phyloP scores from a whole-genome alignment of 495 filamentous ascomycete genomes.

The Poronia punctata region DNA sequence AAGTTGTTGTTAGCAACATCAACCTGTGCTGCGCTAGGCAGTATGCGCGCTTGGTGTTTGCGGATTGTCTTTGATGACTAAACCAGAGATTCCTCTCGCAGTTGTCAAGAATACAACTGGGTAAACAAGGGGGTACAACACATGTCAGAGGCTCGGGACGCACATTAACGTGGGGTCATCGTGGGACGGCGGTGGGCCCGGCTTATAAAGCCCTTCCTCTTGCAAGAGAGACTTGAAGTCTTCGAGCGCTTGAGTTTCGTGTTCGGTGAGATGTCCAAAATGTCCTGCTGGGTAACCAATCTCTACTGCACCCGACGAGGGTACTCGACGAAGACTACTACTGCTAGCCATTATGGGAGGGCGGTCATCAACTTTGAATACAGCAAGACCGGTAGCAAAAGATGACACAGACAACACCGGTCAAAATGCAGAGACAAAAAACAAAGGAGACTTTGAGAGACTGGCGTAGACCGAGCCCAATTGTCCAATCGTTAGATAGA shows the following conservation, averaged over 20 bases:
- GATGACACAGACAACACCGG: no score
- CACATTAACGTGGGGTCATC: conserved; percentile 80
- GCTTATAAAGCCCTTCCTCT: conserved; percentile 59
- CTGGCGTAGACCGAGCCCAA: no score
- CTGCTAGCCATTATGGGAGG: conserved; percentile 2
- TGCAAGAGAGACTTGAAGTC: conserved; percentile 62
- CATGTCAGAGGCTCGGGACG: conserved; percentile 20
- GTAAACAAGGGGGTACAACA: conserved; percentile 1
- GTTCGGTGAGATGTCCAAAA: conserved; percentile 60
- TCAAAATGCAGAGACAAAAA: no score
- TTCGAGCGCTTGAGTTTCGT: conserved; percentile 57
- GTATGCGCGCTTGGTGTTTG: no score
- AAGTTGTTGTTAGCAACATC: no score
- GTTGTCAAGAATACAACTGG: conserved; percentile 3
- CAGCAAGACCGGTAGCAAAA: no score
- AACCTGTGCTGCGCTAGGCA: no score
- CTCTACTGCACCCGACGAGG: conserved; percentile 28
- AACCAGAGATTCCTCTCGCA: no score
- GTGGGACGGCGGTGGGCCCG: conserved; percentile 52
- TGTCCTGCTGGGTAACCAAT: conserved; percentile 59
- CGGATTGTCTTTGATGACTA: no score
- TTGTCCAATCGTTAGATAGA: no score
- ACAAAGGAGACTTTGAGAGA: no score
- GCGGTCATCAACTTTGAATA: no score
- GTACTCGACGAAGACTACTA: conserved; percentile 18